phyloP scores from a whole-genome alignment of 108 stramenopile genomes.

The Aureococcus anophagefferens region DNA sequence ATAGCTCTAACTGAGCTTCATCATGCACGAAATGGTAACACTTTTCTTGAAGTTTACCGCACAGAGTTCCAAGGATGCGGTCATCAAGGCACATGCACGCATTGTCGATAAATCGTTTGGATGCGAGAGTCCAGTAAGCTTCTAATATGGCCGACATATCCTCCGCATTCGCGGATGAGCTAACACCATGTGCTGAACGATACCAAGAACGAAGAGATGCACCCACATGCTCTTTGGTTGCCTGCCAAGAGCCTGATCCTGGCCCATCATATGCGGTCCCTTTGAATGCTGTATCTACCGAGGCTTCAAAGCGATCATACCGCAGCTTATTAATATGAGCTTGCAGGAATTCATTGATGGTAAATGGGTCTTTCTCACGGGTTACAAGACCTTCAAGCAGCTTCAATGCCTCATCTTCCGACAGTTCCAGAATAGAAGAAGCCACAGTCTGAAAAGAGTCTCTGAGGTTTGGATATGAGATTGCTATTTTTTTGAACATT shows the following conservation, averaged over 20 bases:
- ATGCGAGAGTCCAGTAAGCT: conserved; percentile 41
- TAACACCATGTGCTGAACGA: conserved; percentile 27
- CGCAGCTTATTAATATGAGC: conserved; percentile 35
- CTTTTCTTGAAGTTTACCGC: conserved; percentile 22
- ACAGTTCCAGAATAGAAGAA: conserved; percentile 15
- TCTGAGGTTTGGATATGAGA: conserved; percentile 23
- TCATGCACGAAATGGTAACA: conserved; percentile 15
- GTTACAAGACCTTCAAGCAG: conserved; percentile 25
- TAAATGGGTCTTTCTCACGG: conserved; percentile 34
- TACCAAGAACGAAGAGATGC: conserved; percentile 8
- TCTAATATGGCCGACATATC: conserved; percentile 36
- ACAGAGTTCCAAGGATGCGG: conserved; percentile 27
- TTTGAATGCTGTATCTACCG: conserved; percentile 4
- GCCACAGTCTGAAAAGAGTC: conserved; percentile 16
- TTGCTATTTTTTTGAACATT: conserved; percentile 20
- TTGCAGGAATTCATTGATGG: conserved; percentile 33
- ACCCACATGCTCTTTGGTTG: background rate
- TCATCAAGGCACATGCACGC: conserved; percentile 38
- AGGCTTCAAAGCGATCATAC: conserved; percentile 27
- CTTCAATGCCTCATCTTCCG: conserved; percentile 17
- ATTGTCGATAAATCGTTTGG: conserved; percentile 32
- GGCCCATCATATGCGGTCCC: background rate
- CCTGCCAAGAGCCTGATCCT: background rate
- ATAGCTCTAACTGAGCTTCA: background rate
- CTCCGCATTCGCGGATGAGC: conserved; percentile 30